Evolutionary conservation across 352 stramenopile genomes (phyloP).

Genomic region (Phytophthora tubulina): DNA sequence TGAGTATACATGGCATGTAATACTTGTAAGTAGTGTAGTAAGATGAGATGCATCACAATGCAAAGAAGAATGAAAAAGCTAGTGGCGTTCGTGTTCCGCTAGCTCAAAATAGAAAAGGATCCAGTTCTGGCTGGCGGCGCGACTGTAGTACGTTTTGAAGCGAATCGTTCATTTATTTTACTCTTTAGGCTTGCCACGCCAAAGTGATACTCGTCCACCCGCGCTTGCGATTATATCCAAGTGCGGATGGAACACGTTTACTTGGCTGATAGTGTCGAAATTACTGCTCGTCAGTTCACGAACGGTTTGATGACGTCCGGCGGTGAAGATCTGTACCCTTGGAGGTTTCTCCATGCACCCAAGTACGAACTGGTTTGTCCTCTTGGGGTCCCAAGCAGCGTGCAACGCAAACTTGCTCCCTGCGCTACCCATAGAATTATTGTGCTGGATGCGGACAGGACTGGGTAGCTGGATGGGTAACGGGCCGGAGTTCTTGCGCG

Average conservation of each 20-base stretch:
- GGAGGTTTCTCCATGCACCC: constrained; percentile 88
- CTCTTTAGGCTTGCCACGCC: constrained; percentile 45
- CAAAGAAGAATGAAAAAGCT: not conserved
- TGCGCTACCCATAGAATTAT: constrained; percentile 88
- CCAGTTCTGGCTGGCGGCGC: too few species aligned
- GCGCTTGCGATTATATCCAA: constrained; percentile 81
- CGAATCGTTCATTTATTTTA: constrained; percentile 17
- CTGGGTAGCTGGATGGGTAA: constrained; percentile 56
- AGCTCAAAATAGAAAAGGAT: too few species aligned
- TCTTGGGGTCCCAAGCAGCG: constrained; percentile 82
- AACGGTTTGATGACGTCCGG: constrained; percentile 69
- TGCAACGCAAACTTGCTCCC: constrained; percentile 85
- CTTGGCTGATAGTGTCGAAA: constrained; percentile 86
- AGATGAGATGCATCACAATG: too few species aligned
- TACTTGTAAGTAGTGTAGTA: too few species aligned
- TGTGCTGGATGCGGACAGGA: constrained; percentile 56
- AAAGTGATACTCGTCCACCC: constrained; percentile 72
- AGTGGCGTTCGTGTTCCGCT: too few species aligned
- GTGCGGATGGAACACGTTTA: constrained; percentile 88
- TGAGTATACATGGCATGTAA: too few species aligned
- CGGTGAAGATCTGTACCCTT: constrained; percentile 86
- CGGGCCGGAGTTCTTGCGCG: constrained; percentile 40
- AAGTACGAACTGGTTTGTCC: constrained; percentile 78
- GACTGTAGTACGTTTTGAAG: constrained; percentile 18
- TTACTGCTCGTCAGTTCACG: constrained; percentile 74